Evolutionary conservation across 352 stramenopile species (phyloP), one percentile per base, ranked within the genome.

Genomic region (Phytophthora rubi): DNA sequence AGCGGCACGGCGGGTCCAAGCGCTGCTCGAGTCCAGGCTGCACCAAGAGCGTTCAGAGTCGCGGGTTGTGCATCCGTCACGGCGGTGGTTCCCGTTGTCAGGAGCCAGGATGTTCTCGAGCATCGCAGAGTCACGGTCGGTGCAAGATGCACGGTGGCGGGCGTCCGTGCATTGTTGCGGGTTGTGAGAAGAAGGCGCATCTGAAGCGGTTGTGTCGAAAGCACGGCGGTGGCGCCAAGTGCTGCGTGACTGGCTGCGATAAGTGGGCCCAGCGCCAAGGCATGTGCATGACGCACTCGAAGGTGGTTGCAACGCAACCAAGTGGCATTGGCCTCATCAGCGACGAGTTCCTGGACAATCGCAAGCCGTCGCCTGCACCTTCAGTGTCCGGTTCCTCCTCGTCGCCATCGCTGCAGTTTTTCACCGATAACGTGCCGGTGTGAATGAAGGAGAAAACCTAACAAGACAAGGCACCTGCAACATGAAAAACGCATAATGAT

Each of bases 201-300:
- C 51, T 96, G 32, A 94, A 94, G 65, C 79, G 86, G 9, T 62
- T 96, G 35, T 96, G 89, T 44, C 89, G 89, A 30, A 89, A 92
- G 68, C 89, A 96, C 72, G 89, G 89, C 48, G 89, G 89, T 3
- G 89, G 89, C 32, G 77, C 83, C 51, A 95, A 95, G 66, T 96
- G 89, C 70, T 82, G 69, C 52, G 49, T 90, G 3, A 7, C 62
- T 7, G 83, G 75, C 5, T 96, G 89, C 32, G 81, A 93, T 6
- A 96, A 96, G 69, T 96, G 89, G 89, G 86, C 87, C 4, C 89
- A 96, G 62, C 85, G 87, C 16, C 76, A 90, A 33, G 84, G 85
- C 53, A 91, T 93, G 87, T 96, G 89, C 73, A 93, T 96, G 82
- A 93, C 80, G 28, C 89, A 96, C 72, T 85, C 84, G 23, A 93